phyloP scores from a whole-genome alignment of 2,329 filamentous ascomycete genomes.

The Tolypocladium sp. region DNA sequence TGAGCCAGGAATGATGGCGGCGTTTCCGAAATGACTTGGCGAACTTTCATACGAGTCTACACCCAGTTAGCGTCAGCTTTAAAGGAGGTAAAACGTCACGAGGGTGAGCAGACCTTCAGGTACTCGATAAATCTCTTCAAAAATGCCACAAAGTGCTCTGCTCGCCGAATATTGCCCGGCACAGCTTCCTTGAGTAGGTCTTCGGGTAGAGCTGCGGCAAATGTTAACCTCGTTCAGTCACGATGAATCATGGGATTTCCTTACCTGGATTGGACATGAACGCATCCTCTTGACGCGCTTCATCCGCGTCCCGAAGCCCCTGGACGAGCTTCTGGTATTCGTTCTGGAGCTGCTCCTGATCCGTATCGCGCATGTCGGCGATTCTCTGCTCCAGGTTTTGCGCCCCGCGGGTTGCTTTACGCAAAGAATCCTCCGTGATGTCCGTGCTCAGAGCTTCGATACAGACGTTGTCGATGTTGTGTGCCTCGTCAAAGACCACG shows the following conservation, averaged over 20 bases:
- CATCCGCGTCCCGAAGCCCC: constrained; percentile 77
- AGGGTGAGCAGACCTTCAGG: constrained; percentile 49
- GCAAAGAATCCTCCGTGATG: constrained; percentile 86
- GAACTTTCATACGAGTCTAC: constrained; percentile 92
- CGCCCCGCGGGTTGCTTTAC: constrained; percentile 83
- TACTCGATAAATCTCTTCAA: constrained; percentile 97
- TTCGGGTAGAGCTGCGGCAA: constrained; percentile 65
- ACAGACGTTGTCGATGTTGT: constrained; percentile 99
- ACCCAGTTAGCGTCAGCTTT: neutral
- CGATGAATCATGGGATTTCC: constrained; percentile 5
- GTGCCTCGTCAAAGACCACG: constrained; percentile 95
- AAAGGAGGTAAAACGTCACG: neutral
- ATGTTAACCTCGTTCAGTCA: constrained; percentile 8
- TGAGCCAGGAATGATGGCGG: constrained; percentile 89
- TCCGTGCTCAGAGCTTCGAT: constrained; percentile 97
- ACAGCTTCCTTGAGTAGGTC: constrained; percentile 93
- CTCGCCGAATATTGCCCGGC: constrained; percentile 89
- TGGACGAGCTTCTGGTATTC: constrained; percentile 95
- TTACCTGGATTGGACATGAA: constrained; percentile 90
- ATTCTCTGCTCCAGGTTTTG: constrained; percentile 88
- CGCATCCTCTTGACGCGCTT: constrained; percentile 83
- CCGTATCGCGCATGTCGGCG: constrained; percentile 87
- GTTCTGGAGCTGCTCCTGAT: constrained; percentile 86
- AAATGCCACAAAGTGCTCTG: constrained; percentile 93
- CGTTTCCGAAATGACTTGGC: constrained; percentile 94